phyloP scores from a whole-genome alignment of 2,329 filamentous ascomycete species.

The Ophiocordyceps camponoti-saundersi region DNA sequence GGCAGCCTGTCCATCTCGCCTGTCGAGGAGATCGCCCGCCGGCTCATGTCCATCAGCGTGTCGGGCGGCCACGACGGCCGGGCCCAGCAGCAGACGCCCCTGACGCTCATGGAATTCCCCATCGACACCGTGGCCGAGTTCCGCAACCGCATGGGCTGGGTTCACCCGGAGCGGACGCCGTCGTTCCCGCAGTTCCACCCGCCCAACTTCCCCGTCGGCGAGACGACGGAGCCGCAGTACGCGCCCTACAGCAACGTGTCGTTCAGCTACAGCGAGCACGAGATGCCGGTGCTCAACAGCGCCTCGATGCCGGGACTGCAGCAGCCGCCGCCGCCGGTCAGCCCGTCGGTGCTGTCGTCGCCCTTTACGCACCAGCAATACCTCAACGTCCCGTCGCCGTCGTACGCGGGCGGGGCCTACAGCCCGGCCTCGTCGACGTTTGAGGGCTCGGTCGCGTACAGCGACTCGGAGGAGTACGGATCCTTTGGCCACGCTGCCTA shows the following conservation, averaged over 20 bases:
- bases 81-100: slow-evolving; percentile 33
- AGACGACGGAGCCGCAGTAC: slow-evolving; percentile 24
- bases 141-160: slow-evolving; percentile 51
- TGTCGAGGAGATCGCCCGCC: slow-evolving; percentile 70
- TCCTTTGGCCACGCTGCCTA: slow-evolving; percentile 22
- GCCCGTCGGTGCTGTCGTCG: slow-evolving; percentile 38
- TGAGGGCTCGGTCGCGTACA: slow-evolving; percentile 44
- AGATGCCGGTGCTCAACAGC: slow-evolving; percentile 36
- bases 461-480: slow-evolving; percentile 40
- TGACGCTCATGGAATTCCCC: slow-evolving; percentile 56
- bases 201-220: slow-evolving; percentile 33
- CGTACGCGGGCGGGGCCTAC: slow-evolving; percentile 34
- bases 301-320: slow-evolving; percentile 20
- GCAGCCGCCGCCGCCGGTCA: slow-evolving; percentile 26
- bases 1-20: slow-evolving; percentile 63
- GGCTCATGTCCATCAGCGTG: slow-evolving; percentile 52
- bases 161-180: slow-evolving; percentile 37
- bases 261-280: slow-evolving; percentile 48
- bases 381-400: slow-evolving; percentile 45
- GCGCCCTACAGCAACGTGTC: slow-evolving; percentile 37
- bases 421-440: slow-evolving; percentile 47
- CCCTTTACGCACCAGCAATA: slow-evolving; percentile 38
- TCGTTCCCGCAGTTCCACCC: slow-evolving; percentile 44
- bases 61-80: slow-evolving; percentile 38
- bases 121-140: slow-evolving; percentile 54